Base-by-base conservation (phyloP, 371 early-diverging fungal species). In the Lichtheimia corymbifera region DNA sequence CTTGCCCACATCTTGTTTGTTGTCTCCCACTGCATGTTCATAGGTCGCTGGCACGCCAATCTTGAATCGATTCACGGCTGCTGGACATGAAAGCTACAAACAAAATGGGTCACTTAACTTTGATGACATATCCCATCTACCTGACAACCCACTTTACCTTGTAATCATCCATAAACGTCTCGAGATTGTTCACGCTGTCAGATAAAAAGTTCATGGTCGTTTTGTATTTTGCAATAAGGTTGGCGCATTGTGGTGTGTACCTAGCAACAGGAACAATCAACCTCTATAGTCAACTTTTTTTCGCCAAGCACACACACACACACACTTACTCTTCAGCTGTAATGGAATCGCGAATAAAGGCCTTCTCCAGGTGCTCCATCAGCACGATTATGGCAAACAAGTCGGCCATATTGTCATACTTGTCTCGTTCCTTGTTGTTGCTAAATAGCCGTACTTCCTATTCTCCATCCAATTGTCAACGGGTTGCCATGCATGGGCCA, bases 161-260 rank as follows among this genome's bases (percentile, higher is more conserved):
- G 76, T 96, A 96, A 45, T 90, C 90, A 24, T 82, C 77, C 83
- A 93, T 88, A 64, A 97, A 97, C 43, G 79, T 77, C 50, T 92
- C 84, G 1, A 95, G 72, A 67, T 90, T 84, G 14, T 82, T 78
- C 0, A 93, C 83, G 5, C 80, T 73, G 52, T 90, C 84, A 14
- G 81, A 79, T 14, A 93, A 69, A 64, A 97, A 83, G 57, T 91
- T 93, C 54, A 92, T 71, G 0, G 94, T 93, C 13, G 97, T 92
- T 69, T 93, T 96, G 77, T 90, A 97, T 64, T 97, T 96, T 4
- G 93, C 86, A 59, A 97, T 93, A 24, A 97, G 83, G 66, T 95
- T 92, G 25, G 84, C 76, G 74, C 98, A 97, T 35, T 90, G 91
- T 9, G 91, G 86, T 30, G 96, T 94, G 71, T 97, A 95, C 72